These are phyloP conservation scores for Sutorius australiensis DNA, from an alignment of 768 basidiomycete species.

Conservation along the genomic window DNA sequence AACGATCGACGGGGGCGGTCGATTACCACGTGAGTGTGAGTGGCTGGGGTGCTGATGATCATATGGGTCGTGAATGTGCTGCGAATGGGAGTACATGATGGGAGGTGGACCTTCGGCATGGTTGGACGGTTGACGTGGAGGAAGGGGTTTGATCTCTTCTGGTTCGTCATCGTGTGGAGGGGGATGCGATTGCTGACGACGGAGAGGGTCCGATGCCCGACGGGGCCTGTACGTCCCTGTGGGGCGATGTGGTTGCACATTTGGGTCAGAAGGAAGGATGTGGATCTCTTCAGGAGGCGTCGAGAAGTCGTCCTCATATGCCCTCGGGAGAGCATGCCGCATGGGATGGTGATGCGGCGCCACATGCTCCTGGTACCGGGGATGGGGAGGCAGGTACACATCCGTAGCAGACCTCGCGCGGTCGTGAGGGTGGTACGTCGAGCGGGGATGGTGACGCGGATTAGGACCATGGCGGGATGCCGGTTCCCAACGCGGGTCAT, in stretches of 20 bases:
- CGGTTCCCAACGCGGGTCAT: conserved; percentile 11
- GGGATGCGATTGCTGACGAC: conserved; percentile 18
- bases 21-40: conserved; percentile 36
- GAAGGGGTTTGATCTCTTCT: conserved; percentile 34
- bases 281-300: conserved; percentile 58
- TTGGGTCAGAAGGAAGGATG: conserved; percentile 51
- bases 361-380: conserved; percentile 27
- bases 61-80: conserved; percentile 35
- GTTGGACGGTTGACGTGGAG: conserved; percentile 27
- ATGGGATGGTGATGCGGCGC: conserved; percentile 5
- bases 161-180: conserved; percentile 22
- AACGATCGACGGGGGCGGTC: conserved; percentile 53
- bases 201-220: conserved; percentile 29
- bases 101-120: conserved; percentile 23
- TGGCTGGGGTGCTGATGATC: conserved; percentile 32
- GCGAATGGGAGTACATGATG: conserved; percentile 38
- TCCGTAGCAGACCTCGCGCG: conserved; percentile 38
- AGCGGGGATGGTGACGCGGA: conserved; percentile 27
- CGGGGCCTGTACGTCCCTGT: conserved; percentile 30
- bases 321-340: conserved; percentile 20
- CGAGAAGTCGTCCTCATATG: conserved; percentile 19
- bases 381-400: conserved; percentile 28
- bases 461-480: conserved; percentile 22
- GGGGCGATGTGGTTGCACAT: conserved; percentile 32
- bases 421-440: conserved; percentile 32